Conservation (phyloP, 1,139 yeast genomes). For the Taphrina communis region DNA sequence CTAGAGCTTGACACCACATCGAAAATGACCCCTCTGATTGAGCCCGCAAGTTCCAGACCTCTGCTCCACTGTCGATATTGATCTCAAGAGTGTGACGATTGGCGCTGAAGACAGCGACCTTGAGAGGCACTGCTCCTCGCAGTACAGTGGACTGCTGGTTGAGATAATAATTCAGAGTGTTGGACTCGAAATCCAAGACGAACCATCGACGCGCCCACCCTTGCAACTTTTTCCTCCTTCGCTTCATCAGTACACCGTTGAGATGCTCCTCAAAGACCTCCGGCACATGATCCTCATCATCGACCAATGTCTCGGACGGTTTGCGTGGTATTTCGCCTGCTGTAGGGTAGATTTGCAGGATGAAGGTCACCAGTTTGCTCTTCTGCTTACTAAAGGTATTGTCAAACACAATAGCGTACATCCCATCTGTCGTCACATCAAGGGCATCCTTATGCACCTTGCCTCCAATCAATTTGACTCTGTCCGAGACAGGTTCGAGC, state of each 20-base stretch:
- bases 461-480: constrained; percentile 50
- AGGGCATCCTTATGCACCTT: constrained; percentile 58
- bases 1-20: constrained; percentile 82
- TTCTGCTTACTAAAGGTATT: constrained; percentile 87
- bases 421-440: constrained; percentile 52
- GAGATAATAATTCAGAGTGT: constrained; percentile 80
- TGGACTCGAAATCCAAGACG: constrained; percentile 77
- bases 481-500: constrained; percentile 23
- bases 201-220: constrained; percentile 87
- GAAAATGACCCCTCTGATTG: constrained; percentile 68
- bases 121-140: constrained; percentile 91
- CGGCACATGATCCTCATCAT: constrained; percentile 27
- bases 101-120: constrained; percentile 79
- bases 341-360: constrained; percentile 53
- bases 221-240: constrained; percentile 78
- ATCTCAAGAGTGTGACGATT: constrained; percentile 70
- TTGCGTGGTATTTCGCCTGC: constrained; percentile 12
- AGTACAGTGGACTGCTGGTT: constrained; percentile 71
- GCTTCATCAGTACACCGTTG: constrained; percentile 72
- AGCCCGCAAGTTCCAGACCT: constrained; percentile 87
- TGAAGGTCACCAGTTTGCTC: constrained; percentile 78
- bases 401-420: constrained; percentile 88
- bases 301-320: constrained; percentile 27
- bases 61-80: constrained; percentile 92
- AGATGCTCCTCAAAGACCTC: constrained; percentile 28